Conservation (phyloP, 2,329 filamentous ascomycete species). For the Aureobasidium sp. region DNA sequence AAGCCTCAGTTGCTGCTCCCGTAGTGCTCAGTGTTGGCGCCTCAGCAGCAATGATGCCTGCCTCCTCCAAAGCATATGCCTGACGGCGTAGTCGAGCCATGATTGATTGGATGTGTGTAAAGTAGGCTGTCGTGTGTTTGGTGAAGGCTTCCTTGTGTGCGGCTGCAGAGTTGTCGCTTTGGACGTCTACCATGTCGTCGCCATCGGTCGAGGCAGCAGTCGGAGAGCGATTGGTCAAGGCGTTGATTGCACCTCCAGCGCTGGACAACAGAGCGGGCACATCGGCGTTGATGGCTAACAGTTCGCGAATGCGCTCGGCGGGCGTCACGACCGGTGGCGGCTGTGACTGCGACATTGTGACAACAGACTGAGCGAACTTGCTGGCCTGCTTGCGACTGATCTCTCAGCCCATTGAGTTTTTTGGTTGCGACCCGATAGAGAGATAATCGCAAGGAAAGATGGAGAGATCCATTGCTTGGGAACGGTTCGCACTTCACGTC, state of each 20-base stretch:
- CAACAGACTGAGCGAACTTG: conserved; percentile 4
- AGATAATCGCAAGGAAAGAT: background rate
- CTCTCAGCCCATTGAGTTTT: conserved; percentile 16
- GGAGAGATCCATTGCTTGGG: background rate
- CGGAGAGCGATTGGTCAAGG: conserved; percentile 49
- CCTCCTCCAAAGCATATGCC: conserved; percentile 75
- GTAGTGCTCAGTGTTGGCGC: conserved; percentile 29
- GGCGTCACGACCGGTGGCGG: conserved; percentile 47
- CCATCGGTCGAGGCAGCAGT: conserved; percentile 42
- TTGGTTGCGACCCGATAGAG: background rate
- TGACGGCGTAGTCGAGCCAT: conserved; percentile 68
- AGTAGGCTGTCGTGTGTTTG: conserved; percentile 53
- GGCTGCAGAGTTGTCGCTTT: background rate
- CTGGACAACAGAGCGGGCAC: conserved; percentile 49
- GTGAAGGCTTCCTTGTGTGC: conserved; percentile 52
- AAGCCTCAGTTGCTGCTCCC: conserved; percentile 9
- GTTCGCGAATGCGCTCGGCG: conserved; percentile 71
- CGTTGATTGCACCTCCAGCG: conserved; percentile 56
- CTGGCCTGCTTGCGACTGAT: background rate
- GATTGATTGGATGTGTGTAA: conserved; percentile 64
- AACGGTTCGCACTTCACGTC: conserved; percentile 1
- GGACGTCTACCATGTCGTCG: conserved; percentile 32
- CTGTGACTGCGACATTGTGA: conserved; percentile 20
- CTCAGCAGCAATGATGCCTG: conserved; percentile 57
- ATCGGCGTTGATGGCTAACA: conserved; percentile 67